These are phyloP conservation scores for Citrus glauca DNA, from an alignment of 345 rosid species.

Conservation along the genomic window DNA sequence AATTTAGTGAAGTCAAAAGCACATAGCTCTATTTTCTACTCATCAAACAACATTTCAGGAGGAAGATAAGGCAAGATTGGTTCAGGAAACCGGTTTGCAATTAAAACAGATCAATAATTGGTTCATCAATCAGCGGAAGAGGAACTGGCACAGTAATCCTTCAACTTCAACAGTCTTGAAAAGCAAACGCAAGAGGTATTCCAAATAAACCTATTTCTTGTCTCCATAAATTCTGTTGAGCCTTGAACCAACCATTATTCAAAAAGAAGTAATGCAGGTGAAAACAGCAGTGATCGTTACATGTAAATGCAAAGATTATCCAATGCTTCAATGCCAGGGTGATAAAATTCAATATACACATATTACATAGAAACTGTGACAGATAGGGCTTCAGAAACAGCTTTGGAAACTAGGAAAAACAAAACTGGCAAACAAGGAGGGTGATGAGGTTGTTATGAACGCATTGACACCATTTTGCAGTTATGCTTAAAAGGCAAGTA, in stretches of 20 bases:
- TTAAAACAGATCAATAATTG: slow-evolving; percentile 97
- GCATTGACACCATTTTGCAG: slow-evolving; percentile 13
- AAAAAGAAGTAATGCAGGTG: slow-evolving; percentile 94
- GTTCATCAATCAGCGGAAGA: slow-evolving; percentile 98
- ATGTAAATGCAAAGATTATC: slow-evolving; percentile 31
- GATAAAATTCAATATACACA: slow-evolving; percentile 8
- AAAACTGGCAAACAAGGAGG: slow-evolving; percentile 19
- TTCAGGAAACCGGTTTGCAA: slow-evolving; percentile 95
- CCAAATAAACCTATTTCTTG: background rate
- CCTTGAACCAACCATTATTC: slow-evolving; percentile 41
- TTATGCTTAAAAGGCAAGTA: background rate
- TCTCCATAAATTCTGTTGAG: slow-evolving; percentile 8
- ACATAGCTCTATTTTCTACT: background rate
- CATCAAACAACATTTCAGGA: slow-evolving; percentile 44
- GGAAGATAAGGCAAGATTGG: slow-evolving; percentile 96
- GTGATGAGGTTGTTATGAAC: background rate
- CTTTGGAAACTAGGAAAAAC: background rate
- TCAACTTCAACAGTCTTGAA: slow-evolving; percentile 76
- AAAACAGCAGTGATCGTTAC: slow-evolving; percentile 55
- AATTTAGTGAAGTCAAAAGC: background rate
- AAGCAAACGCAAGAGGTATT: slow-evolving; percentile 91
- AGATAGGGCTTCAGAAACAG: slow-evolving; percentile 8
- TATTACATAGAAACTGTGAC: slow-evolving; percentile 10
- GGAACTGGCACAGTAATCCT: slow-evolving; percentile 96
- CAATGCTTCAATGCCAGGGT: background rate